Base-by-base conservation (phyloP, 2,329 filamentous ascomycete genomes). In the Cladophialophora carrionii region DNA sequence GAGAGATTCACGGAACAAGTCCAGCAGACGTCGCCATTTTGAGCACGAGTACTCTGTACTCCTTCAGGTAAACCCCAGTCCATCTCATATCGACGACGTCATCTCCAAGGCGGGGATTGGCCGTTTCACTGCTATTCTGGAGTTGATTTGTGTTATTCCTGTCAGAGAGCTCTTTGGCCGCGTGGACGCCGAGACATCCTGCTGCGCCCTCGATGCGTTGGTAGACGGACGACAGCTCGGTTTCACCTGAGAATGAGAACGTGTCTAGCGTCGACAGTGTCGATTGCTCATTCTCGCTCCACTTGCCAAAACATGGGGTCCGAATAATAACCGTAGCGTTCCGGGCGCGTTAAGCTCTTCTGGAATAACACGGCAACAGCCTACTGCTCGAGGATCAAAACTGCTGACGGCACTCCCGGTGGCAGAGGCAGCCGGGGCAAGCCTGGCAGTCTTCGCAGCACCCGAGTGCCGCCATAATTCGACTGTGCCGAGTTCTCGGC, bases 71-170 rank as follows among this genome's bases (percentile, higher is more conserved):
- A 22, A 22, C 20, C 48, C 24, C 22, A 51, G 24, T 26, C 12
- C 48, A 26, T 10, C n/a, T 51, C 48, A 22, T 4, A 29, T 51
- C 48, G 24, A 51, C 48, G 24, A 51, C 48, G 48, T 51, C 48
- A 51, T 26, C 12, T 26, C 48, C 48, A 51, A 51, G 48, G 4
- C 48, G 48, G 48, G 20, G 4, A 24, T 51, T 29, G 48, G 22
- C 22, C 48, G 48, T 51, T 17, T 10, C 48, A 29, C 22, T 51
- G n/a, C 20, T 17, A 26, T 24, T 51, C 24, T 29, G 48, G 22
- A 29, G 20, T 51, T 51, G 48, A 51, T 12, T 29, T 51, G 48
- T 51, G 20, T 29, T 20, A 51, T 24, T 6, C 22, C 9, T 51
- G 48, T 51, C 48, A 29, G n/a, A 51, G 24, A 51, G 14, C 20